Evolutionary conservation across 108 stramenopile genomes (phyloP), one percentile per base, ranked within the genome.

Genomic region (Cyclotella baltica): DNA sequence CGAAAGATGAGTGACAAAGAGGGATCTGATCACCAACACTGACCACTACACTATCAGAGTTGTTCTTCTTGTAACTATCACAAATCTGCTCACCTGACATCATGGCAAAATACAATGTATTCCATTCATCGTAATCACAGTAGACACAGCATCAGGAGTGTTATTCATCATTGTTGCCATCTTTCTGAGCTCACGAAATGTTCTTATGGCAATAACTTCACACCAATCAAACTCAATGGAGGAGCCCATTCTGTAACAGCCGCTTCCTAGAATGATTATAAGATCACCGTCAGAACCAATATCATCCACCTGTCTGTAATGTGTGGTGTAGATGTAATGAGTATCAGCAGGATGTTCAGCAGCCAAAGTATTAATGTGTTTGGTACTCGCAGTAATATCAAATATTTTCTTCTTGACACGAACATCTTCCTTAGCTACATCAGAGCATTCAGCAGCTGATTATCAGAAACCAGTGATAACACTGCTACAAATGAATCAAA

Each of bases 161-260:
- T 98, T 98, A 90, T 99, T 99, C 67, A 99, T 87, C 91, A 98
- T 91, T 40, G 93, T 94, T 35, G 92, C 87, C 81, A 91, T 88
- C 85, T 86, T 86, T 62, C 98, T 97, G 56, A 95, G 79, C 72
- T 92, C 74, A 46, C 98, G 91, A 59, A 99, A 90, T 43, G 96
- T 76, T 19, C 98, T 90, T 78, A 98, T 97, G 62, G 96, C 93
- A 73, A 90, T 93, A 28, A 99, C 98, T 68, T 91, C 97, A 84
- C 98, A 99, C 98, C 98, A 99, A 75, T 99, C 98, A 70, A 99
- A 99, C 83, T 99, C 99, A 61, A 99, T 98, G 22, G 93, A 94
- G 67, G 95, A 96, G 22, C 99, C 99, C 68, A 99, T 99, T 61
- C 99, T 79, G 88, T 99, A 99, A 28, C 96, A 93, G 53, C 99